Evolutionary conservation across 2,329 filamentous ascomycete species (phyloP).

Genomic region (Orbilia oligospora): DNA sequence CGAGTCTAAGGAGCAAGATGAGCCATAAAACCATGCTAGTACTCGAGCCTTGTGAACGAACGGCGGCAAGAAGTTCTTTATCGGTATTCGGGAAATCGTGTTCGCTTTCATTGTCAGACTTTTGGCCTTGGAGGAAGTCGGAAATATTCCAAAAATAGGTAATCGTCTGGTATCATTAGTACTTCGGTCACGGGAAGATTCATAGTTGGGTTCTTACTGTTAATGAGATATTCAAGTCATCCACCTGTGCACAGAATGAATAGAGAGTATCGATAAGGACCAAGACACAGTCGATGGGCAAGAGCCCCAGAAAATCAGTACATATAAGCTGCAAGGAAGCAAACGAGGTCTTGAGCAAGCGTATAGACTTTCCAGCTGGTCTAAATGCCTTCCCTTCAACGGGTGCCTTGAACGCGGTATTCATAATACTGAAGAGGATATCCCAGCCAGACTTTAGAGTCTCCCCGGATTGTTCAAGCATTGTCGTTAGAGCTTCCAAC

Average conservation of each 20-base stretch:
- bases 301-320: constrained; percentile 88
- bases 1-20: constrained; percentile 79
- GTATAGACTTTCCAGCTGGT: constrained; percentile 59
- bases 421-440: constrained; percentile 85
- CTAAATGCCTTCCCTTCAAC: constrained; percentile 38
- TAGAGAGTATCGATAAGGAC: constrained; percentile 88
- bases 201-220: constrained; percentile 73
- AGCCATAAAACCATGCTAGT: constrained; percentile 84
- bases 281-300: constrained; percentile 79
- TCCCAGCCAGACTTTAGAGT: constrained; percentile 86
- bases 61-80: constrained; percentile 73
- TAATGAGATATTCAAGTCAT: constrained; percentile 94
- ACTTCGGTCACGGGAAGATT: constrained; percentile 48
- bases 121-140: constrained; percentile 77
- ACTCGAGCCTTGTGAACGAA: constrained; percentile 74
- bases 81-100: constrained; percentile 71
- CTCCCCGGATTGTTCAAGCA: constrained; percentile 91
- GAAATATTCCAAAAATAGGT: constrained; percentile 97
- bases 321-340: constrained; percentile 91
- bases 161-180: constrained; percentile 74
- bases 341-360: constrained; percentile 81
- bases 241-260: constrained; percentile 87
- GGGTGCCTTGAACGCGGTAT: constrained; percentile 78
- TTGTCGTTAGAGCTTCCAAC: constrained; percentile 82
- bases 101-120: constrained; percentile 65